Percentiles rank a stretch among this genome's conserved stretches.
Evolutionary conservation across 129 eudicot genomes (phyloP).

Genomic region (Saussurea involucrata): DNA sequence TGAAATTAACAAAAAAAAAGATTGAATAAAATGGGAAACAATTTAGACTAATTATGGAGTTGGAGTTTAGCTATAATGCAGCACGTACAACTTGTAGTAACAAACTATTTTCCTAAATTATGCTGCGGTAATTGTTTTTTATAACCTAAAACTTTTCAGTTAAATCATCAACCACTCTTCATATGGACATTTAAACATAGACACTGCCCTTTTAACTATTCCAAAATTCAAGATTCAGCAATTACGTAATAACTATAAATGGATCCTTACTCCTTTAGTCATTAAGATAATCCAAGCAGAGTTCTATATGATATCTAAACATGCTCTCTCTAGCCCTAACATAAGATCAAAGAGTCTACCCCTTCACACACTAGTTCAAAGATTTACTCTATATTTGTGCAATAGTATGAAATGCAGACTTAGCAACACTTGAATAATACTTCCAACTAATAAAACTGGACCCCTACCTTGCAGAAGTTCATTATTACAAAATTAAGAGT

Average conservation of each 20-base stretch:
- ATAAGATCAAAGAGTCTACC: background rate
- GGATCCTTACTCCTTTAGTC: background rate
- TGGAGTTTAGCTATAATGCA: background rate
- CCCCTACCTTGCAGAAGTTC: background rate
- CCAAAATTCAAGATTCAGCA: background rate
- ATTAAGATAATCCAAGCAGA: background rate
- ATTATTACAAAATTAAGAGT: background rate
- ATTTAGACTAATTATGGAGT: background rate
- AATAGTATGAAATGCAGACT: background rate
- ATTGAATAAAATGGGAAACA: background rate
- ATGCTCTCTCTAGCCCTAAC: background rate
- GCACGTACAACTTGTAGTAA: background rate
- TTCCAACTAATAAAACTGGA: background rate
- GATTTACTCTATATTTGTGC: background rate
- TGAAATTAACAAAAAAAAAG: background rate
- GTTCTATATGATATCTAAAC: background rate
- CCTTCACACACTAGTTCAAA: background rate
- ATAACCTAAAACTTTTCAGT: background rate
- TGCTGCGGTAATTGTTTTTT: background rate
- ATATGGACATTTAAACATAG: background rate
- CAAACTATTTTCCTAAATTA: background rate
- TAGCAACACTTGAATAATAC: background rate
- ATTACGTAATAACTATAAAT: background rate
- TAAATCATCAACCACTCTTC: background rate
- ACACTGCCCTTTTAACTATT: constrained; percentile 7